Evolutionary conservation across 163 green algal species (phyloP), one percentile per base, ranked within the genome.

Genomic region (Smithsoniella earleae): DNA sequence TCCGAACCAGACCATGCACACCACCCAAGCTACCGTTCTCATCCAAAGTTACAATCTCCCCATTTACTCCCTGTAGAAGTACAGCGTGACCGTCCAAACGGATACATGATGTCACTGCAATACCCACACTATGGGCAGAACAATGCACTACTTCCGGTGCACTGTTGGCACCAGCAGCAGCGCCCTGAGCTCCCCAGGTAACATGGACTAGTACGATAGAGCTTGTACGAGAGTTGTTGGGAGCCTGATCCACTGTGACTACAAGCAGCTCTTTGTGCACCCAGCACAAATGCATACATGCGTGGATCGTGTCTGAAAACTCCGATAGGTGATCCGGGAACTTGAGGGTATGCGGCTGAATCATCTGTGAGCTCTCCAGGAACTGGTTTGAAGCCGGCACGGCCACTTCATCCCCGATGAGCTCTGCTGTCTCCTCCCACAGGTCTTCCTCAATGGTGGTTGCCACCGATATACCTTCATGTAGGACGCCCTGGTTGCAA

Each of bases 341-440:
- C 58, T 69, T 18, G 43, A 45, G 66, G n/a, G n/a, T n/a, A n/a
- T n/a, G n/a, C n/a, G n/a, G n/a, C n/a, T n/a, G n/a, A n/a, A n/a
- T n/a, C n/a, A n/a, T n/a, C n/a, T n/a, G n/a, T n/a, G n/a, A n/a
- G n/a, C n/a, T n/a, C n/a, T n/a, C n/a, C n/a, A n/a, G n/a, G n/a
- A n/a, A n/a, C n/a, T n/a, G n/a, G n/a, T n/a, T n/a, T n/a, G n/a
- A n/a, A n/a, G n/a, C n/a, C n/a, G n/a, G n/a, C n/a, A n/a, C n/a
- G n/a, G n/a, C n/a, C n/a, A n/a, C n/a, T n/a, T n/a, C n/a, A n/a
- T n/a, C n/a, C n/a, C n/a, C n/a, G n/a, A n/a, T n/a, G n/a, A n/a
- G n/a, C n/a, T n/a, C n/a, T n/a, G n/a, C 38, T 0, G 83, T 88
- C 66, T 91, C 87, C 73, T 94, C 88, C 89, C 89, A 96, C 36